Percentiles rank a stretch among this genome's conserved stretches.
Evolutionary conservation across 768 basidiomycete genomes (phyloP).

Genomic region (Psilocybe cubensis): DNA sequence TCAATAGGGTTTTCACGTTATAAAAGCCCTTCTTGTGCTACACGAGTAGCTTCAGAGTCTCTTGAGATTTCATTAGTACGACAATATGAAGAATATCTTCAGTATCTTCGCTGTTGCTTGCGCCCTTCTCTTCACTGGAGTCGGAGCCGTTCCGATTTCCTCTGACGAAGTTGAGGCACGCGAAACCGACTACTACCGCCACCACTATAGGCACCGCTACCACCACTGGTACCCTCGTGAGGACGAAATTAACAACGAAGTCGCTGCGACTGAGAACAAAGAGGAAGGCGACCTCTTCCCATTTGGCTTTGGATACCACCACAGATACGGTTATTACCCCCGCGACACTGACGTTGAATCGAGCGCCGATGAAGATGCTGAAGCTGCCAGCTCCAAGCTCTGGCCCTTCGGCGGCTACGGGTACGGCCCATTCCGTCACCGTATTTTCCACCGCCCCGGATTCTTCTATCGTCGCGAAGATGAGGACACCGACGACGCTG

Average conservation of each 20-base stretch:
- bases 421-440: neutral
- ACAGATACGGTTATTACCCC: too few relatives aligned
- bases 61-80: neutral
- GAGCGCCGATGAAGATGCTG: neutral
- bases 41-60: too few relatives aligned
- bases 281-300: too few relatives aligned
- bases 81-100: neutral
- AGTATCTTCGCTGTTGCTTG: neutral
- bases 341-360: neutral
- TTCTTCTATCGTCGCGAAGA: neutral
- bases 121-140: neutral
- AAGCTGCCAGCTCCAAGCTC: neutral
- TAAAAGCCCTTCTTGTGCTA: too few relatives aligned
- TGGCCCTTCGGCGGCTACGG: neutral
- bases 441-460: neutral
- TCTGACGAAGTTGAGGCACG: neutral
- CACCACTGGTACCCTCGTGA: neutral
- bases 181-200: too few relatives aligned
- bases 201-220: neutral
- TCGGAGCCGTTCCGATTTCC: neutral
- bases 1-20: too few relatives aligned
- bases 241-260: too few relatives aligned
- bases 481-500: neutral
- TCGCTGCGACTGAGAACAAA: too few relatives aligned
- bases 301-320: too few relatives aligned